A percentile compares a stretch with the other conserved stretches of the same genome.
Conservation (phyloP, 116 monocot species). For the Zostera marina region DNA sequence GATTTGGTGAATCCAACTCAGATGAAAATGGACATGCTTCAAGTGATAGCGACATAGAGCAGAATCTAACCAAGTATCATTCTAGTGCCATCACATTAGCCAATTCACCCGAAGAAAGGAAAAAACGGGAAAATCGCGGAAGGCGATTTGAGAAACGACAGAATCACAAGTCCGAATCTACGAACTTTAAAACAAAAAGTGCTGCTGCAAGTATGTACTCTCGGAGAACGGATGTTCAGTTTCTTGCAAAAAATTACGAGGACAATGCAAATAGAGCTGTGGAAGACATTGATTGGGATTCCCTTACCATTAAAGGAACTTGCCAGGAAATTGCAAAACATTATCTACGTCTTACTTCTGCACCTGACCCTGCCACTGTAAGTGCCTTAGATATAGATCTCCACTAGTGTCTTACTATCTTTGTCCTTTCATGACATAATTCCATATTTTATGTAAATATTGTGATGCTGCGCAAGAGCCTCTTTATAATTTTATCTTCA, state of each 20-base stretch:
- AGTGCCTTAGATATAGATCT: background rate
- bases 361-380: constrained; percentile 87
- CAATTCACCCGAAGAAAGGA: constrained; percentile 82
- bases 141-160: constrained; percentile 89
- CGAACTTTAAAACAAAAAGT: constrained; percentile 26
- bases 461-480: too few species aligned
- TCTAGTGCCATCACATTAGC: constrained; percentile 61
- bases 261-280: constrained; percentile 45
- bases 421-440: background rate
- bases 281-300: constrained; percentile 97
- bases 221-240: constrained; percentile 29
- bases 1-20: constrained; percentile 13
- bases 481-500: too few species aligned
- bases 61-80: constrained; percentile 54
- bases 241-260: constrained; percentile 44
- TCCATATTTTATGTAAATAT: too few species aligned
- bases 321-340: constrained; percentile 95
- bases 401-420: background rate
- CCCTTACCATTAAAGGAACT: constrained; percentile 87
- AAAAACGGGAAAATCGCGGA: constrained; percentile 63
- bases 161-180: constrained; percentile 14
- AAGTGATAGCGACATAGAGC: constrained; percentile 82
- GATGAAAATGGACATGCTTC: constrained; percentile 23
- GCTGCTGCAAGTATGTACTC: constrained; percentile 31
- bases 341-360: constrained; percentile 91